Percentiles rank a stretch among this genome's conserved stretches.
phyloP scores from a whole-genome alignment of 2,329 filamentous ascomycete genomes.

The Bipolaris cookei region DNA sequence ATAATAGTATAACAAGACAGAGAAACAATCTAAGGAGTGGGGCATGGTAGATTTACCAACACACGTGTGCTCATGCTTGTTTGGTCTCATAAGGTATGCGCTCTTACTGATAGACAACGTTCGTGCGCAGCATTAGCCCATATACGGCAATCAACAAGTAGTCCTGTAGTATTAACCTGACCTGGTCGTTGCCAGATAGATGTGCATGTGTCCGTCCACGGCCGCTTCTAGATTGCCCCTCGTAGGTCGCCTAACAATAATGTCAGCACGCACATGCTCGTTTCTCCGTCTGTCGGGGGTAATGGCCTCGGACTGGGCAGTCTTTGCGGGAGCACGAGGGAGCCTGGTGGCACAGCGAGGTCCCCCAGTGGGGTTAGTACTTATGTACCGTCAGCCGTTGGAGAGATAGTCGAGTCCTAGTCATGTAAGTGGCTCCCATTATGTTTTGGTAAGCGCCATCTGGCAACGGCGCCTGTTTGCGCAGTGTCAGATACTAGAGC shows the following conservation, averaged over 20 bases:
- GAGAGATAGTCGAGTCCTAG: constrained; percentile 6
- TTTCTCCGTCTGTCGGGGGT: constrained; percentile 13
- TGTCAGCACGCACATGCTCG: constrained; percentile 8
- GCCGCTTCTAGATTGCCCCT: constrained; percentile 17
- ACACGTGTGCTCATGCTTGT: background rate
- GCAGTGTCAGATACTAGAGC: background rate
- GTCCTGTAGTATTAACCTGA: background rate
- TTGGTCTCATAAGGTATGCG: background rate
- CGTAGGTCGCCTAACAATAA: background rate
- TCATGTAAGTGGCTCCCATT: constrained; percentile 2
- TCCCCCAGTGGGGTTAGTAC: constrained; percentile 20
- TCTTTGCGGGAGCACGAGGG: constrained; percentile 16
- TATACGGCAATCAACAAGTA: background rate
- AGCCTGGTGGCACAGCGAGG: constrained; percentile 27
- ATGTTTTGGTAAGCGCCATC: background rate
- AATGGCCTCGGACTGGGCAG: constrained; percentile 17
- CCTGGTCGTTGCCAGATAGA: background rate
- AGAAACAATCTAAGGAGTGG: background rate
- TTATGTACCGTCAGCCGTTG: constrained; percentile 19
- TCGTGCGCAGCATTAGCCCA: constrained; percentile 5
- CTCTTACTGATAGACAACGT: background rate
- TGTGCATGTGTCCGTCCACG: constrained; percentile 3
- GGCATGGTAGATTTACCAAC: background rate
- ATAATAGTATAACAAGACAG: constrained; percentile 16
- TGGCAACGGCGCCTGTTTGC: background rate